A percentile compares a stretch with the other conserved stretches of the same genome.
Conservation (phyloP, 2,329 filamentous ascomycete genomes). For the Fusarium sterilihyphosum region DNA sequence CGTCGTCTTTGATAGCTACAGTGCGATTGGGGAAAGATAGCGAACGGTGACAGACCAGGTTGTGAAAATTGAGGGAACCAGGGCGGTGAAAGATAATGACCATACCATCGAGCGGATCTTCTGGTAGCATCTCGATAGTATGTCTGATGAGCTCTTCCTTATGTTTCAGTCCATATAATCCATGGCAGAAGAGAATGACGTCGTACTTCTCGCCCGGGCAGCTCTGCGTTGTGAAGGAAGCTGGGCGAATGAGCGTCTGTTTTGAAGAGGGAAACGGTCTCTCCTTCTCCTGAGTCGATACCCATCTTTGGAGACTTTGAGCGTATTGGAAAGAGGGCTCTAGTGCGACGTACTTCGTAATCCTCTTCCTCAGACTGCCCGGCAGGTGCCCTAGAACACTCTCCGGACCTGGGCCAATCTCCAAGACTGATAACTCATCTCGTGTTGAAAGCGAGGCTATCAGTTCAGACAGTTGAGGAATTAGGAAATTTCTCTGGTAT, state of each 20-base stretch:
- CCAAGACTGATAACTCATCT: conserved; percentile 60
- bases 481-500: conserved; percentile 62
- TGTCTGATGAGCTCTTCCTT: conserved; percentile 57
- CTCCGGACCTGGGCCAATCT: conserved; percentile 67
- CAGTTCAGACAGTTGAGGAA: conserved; percentile 58
- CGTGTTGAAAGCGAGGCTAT: conserved; percentile 54
- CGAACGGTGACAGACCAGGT: conserved; percentile 59
- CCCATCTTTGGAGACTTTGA: conserved; percentile 53
- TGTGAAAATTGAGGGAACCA: conserved; percentile 53
- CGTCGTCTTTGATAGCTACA: conserved; percentile 55
- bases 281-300: conserved; percentile 46
- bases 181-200: conserved; percentile 70
- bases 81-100: conserved; percentile 67
- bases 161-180: conserved; percentile 68
- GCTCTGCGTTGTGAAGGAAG: conserved; percentile 51
- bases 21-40: conserved; percentile 58
- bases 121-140: conserved; percentile 59
- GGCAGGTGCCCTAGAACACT: conserved; percentile 64
- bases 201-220: conserved; percentile 57
- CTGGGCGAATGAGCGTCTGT: conserved; percentile 45
- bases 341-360: conserved; percentile 63
- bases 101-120: conserved; percentile 51
- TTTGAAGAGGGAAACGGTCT: conserved; percentile 55
- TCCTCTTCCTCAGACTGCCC: conserved; percentile 49
- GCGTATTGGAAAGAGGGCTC: conserved; percentile 63